Evolutionary conservation across 139 green algal genomes (phyloP), one percentile per base, ranked within the genome.

Genomic region (Chlamydomonas sp.): DNA sequence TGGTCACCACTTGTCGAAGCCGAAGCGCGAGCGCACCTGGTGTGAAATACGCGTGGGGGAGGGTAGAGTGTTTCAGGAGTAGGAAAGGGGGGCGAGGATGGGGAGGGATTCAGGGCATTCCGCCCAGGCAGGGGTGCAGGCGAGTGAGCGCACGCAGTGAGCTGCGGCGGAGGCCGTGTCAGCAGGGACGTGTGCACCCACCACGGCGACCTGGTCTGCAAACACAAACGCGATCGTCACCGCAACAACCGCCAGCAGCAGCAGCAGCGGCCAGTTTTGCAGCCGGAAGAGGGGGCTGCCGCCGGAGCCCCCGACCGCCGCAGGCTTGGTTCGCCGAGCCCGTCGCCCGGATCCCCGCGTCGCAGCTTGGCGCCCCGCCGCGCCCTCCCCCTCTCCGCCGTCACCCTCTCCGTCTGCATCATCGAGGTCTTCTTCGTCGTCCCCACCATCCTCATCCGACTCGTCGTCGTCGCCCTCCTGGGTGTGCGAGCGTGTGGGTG

Each of bases 341-440:
- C 20, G 16, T 28, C 47, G 20, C 47, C 47, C 47, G 16, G 47
- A 57, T 57, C 22, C 20, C 47, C 20, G 16, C 47, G 22, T 57
- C 22, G 47, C 22, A 28, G 47, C 20, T 16, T 65, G 10, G 20
- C 54, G 6, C 13, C 16, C 54, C 54, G 13, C 54, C 54, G 20
- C 54, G 22, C 6, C 16, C 54, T 63, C 6, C 6, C n/a, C 16
- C 16, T 34, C 54, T 16, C 6, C 54, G 22, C n/a, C 60, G 16
- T 49, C 30, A 10, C 47, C 60, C 20, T 47, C 30, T 13, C 47
- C 67, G 4, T 73, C 67, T 10, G 35, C 39, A 16, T 66, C 67
- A 47, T 68, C 60, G 6, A n/a, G 5, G n/a, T 48, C 67, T n/a
- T 39, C 48, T 8, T 65, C 35, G 43, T 26, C 34, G 22, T 30